Percentiles rank a stretch among this genome's conserved stretches.
These are phyloP conservation scores for Leccinum angustisporum DNA, from an alignment of 1,284 basidiomycete genomes.

Conservation along the genomic window DNA sequence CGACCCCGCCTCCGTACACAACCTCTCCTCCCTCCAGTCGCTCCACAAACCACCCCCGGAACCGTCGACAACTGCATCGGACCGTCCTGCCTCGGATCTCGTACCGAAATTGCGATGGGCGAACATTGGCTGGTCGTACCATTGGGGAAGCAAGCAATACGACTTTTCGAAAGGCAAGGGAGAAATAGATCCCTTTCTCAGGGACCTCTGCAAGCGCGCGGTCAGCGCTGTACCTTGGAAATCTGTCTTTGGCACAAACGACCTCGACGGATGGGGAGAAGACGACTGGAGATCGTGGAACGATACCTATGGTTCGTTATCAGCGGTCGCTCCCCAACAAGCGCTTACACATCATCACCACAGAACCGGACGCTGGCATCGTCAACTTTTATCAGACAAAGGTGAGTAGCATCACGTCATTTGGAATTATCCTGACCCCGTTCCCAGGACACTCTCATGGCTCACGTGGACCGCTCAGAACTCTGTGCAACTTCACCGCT, in stretches of 20 bases:
- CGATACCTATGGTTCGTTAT: slow-evolving; percentile 64
- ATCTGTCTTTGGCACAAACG: slow-evolving; percentile 49
- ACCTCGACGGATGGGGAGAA: slow-evolving; percentile 50
- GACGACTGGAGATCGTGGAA: slow-evolving; percentile 70
- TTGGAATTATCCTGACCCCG: neutral
- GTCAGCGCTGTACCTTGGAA: slow-evolving; percentile 70
- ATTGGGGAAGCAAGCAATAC: slow-evolving; percentile 92
- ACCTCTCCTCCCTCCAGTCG: slow-evolving; percentile 44
- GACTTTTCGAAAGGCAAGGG: slow-evolving; percentile 74
- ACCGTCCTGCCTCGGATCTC: slow-evolving; percentile 50
- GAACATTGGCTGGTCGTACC: slow-evolving; percentile 90
- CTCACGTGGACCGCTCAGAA: slow-evolving; percentile 90
- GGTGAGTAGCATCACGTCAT: slow-evolving; percentile 31
- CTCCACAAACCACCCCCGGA: slow-evolving; percentile 56
- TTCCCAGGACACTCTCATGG: slow-evolving; percentile 82
- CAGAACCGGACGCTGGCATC: slow-evolving; percentile 90
- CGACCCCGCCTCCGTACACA: slow-evolving; percentile 54
- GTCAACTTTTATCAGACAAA: slow-evolving; percentile 89
- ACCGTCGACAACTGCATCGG: slow-evolving; percentile 55
- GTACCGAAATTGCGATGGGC: slow-evolving; percentile 84
- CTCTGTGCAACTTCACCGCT: slow-evolving; percentile 83
- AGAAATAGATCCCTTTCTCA: slow-evolving; percentile 56
- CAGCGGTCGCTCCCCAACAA: neutral
- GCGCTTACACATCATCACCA: neutral
- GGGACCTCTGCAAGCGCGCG: slow-evolving; percentile 58